phyloP scores from a whole-genome alignment of 805 yeast species.

The Cyberlindnera samutprakarnensis region DNA sequence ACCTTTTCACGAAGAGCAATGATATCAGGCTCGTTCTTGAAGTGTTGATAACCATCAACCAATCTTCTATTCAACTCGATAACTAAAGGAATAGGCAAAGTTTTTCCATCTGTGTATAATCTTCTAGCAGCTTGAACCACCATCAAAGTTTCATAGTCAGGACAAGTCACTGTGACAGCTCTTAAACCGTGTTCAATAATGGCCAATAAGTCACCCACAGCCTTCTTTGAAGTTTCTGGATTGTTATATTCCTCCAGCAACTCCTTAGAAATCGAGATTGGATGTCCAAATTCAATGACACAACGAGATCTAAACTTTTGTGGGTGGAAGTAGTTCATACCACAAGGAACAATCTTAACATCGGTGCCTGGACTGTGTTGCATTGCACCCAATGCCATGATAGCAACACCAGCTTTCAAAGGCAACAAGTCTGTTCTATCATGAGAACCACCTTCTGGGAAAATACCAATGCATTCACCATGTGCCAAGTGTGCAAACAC shows the following conservation, averaged over 20 bases:
- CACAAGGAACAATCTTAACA: constrained; percentile 90
- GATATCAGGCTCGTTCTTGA: constrained; percentile 62
- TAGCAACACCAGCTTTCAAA: constrained; percentile 93
- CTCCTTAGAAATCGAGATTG: constrained; percentile 57
- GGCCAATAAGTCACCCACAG: constrained; percentile 69
- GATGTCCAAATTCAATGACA: constrained; percentile 89
- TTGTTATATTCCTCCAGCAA: constrained; percentile 57
- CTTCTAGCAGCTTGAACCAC: constrained; percentile 92
- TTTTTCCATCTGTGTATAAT: constrained; percentile 69
- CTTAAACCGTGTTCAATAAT: constrained; percentile 68
- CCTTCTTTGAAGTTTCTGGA: constrained; percentile 56
- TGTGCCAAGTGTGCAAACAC: constrained; percentile 79
- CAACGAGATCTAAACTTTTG: constrained; percentile 94
- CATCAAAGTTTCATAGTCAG: constrained; percentile 92
- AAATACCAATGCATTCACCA: constrained; percentile 83
- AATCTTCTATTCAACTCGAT: constrained; percentile 89
- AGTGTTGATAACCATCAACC: constrained; percentile 72
- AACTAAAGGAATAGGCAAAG: constrained; percentile 71
- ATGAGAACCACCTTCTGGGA: constrained; percentile 98
- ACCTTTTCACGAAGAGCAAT: constrained; percentile 55
- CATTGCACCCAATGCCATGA: constrained; percentile 96
- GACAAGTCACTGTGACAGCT: constrained; percentile 88
- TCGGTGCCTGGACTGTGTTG: constrained; percentile 65
- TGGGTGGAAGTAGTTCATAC: constrained; percentile 95
- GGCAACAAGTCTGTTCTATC: constrained; percentile 90